Conservation (phyloP, 257 asterid genomes). For the Petunia secreta region DNA sequence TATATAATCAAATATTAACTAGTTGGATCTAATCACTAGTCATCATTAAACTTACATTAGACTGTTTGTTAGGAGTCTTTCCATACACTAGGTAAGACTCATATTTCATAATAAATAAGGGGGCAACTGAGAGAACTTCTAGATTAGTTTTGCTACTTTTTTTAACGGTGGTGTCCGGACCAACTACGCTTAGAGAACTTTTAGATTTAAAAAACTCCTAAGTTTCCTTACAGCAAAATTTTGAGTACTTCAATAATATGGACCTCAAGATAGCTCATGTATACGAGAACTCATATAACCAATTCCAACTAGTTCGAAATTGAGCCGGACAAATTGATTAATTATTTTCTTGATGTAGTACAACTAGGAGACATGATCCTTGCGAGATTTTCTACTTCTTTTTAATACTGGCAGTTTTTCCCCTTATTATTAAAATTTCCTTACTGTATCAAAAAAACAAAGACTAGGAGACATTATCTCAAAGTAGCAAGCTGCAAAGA, state of each 20-base stretch:
- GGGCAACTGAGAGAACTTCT: no score
- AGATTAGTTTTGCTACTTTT: no score
- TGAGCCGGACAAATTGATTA: not conserved
- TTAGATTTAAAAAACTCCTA: not conserved
- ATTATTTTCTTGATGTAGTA: not conserved
- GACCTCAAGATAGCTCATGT: not conserved
- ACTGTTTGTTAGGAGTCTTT: not conserved
- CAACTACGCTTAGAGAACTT: not conserved
- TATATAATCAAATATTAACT: not conserved
- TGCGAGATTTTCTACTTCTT: no score
- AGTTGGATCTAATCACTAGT: not conserved
- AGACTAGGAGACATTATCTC: not conserved
- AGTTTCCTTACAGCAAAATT: not conserved
- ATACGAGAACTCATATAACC: not conserved
- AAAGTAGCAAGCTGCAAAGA: slow-evolving; percentile 17
- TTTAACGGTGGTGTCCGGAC: no score
- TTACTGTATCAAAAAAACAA: no score
- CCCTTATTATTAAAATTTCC: no score
- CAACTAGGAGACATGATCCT: not conserved
- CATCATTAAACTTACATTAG: not conserved
- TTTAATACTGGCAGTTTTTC: no score
- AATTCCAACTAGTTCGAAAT: not conserved
- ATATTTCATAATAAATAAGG: not conserved
- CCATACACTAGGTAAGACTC: not conserved
- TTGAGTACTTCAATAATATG: not conserved